A percentile compares a stretch with the other conserved stretches of the same genome.
These are phyloP conservation scores for Cymbopogon citratus DNA, from an alignment of 176 grass and related monocot genomes.

Conservation along the genomic window DNA sequence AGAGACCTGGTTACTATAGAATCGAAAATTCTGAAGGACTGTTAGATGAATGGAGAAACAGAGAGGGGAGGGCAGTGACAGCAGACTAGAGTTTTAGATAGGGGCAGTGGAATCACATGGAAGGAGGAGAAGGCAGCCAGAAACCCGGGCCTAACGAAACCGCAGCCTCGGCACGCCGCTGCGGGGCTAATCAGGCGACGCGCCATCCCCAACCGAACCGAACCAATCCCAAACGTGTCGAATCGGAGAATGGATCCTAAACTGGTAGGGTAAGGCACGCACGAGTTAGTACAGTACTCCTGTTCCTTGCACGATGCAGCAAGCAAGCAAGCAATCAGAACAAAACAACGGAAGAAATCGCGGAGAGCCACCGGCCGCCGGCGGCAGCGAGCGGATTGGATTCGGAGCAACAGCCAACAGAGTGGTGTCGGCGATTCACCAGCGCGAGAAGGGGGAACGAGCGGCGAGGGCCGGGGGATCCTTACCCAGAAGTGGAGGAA, in stretches of 20 bases:
- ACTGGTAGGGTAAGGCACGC: neutral
- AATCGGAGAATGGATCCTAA: neutral
- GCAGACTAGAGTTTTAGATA: neutral
- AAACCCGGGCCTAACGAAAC: constrained; percentile 75
- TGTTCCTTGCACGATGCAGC: neutral
- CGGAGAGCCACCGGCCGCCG: neutral
- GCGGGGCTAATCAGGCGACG: constrained; percentile 78
- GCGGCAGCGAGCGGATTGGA: neutral
- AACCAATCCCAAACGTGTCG: constrained; percentile 8
- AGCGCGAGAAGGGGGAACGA: neutral
- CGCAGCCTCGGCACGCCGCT: constrained; percentile 62
- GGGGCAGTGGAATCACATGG: constrained; percentile 81
- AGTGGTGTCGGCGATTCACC: neutral
- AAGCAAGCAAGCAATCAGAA: neutral
- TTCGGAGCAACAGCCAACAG: neutral
- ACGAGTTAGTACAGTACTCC: constrained; percentile 6
- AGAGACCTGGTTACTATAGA: neutral
- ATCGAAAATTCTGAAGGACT: neutral
- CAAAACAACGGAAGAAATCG: neutral
- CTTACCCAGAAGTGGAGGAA: neutral
- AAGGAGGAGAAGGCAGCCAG: constrained; percentile 73
- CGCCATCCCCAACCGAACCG: constrained; percentile 53
- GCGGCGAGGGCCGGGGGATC: neutral
- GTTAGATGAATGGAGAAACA: neutral
- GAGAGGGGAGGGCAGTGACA: neutral